phyloP scores from a whole-genome alignment of 2,329 filamentous ascomycete species.

The Capronia epimyces region DNA sequence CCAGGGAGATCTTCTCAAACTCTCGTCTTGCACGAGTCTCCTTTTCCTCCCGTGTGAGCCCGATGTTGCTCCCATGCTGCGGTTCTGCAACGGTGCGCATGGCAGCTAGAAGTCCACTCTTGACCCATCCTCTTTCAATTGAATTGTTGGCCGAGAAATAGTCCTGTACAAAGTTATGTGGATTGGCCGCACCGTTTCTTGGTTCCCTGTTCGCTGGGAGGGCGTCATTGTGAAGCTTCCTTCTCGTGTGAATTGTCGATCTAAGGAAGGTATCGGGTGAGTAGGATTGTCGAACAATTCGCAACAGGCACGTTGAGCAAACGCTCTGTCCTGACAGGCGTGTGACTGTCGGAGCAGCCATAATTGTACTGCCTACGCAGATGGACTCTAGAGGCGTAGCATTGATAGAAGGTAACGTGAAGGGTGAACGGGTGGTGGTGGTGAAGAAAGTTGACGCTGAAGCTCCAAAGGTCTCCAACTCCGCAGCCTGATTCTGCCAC shows the following conservation, averaged over 20 bases:
- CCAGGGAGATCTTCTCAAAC: conserved; percentile 6
- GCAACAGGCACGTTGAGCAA: conserved; percentile 20
- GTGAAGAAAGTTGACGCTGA: neutral
- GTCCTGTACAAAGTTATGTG: conserved; percentile 26
- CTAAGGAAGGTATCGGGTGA: conserved; percentile 11
- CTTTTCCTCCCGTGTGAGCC: neutral
- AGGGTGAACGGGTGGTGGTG: neutral
- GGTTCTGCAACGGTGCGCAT: conserved; percentile 21
- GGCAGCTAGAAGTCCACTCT: conserved; percentile 25
- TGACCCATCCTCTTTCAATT: conserved; percentile 29
- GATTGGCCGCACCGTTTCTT: conserved; percentile 8
- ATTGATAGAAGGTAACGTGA: neutral
- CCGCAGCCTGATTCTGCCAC: neutral
- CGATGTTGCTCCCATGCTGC: neutral
- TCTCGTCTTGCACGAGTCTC: conserved; percentile 8
- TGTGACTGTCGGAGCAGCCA: conserved; percentile 21
- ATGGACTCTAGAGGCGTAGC: neutral
- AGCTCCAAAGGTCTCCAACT: neutral
- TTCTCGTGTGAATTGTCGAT: conserved; percentile 19
- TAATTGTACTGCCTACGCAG: conserved; percentile 14
- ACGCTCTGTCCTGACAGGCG: conserved; percentile 16
- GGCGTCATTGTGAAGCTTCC: conserved; percentile 24
- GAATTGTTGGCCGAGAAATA: conserved; percentile 30
- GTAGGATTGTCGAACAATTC: conserved; percentile 10
- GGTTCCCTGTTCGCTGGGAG: conserved; percentile 4